Percentiles rank a stretch among this genome's conserved stretches.
Conservation (phyloP, 257 asterid genomes). For the Solanum medicagineum region DNA sequence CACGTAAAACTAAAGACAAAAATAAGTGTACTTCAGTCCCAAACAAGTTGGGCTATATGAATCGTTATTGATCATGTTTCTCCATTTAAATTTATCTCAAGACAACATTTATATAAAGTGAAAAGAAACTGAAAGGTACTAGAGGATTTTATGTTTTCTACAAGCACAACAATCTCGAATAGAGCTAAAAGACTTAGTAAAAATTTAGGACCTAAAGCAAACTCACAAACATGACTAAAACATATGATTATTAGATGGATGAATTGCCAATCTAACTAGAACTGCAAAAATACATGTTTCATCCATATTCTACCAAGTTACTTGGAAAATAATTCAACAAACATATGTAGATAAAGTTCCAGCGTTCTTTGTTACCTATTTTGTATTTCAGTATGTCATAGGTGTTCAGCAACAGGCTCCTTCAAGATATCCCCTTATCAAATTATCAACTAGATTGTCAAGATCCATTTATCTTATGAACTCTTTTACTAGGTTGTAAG, state of each 20-base stretch:
- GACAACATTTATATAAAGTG: too few species aligned
- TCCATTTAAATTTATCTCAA: too few species aligned
- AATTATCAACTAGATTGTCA: not conserved
- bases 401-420: not conserved
- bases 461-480: not conserved
- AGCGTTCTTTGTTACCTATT: not conserved
- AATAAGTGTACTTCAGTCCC: not conserved
- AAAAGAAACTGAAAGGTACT: too few species aligned
- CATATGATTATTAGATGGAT: not conserved
- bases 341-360: not conserved
- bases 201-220: not conserved
- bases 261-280: not conserved
- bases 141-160: too few species aligned
- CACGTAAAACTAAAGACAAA: not conserved
- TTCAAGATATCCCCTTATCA: not conserved
- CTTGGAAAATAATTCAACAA: not conserved
- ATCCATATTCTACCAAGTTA: not conserved
- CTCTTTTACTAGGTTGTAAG: not conserved
- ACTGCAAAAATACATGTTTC: not conserved
- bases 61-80: not conserved
- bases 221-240: not conserved
- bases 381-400: not conserved
- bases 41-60: not conserved
- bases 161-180: too few species aligned
- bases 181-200: not conserved